Evolutionary conservation across 306 rosid species (phyloP).

Genomic region (Cucurbita argyrosperma): DNA sequence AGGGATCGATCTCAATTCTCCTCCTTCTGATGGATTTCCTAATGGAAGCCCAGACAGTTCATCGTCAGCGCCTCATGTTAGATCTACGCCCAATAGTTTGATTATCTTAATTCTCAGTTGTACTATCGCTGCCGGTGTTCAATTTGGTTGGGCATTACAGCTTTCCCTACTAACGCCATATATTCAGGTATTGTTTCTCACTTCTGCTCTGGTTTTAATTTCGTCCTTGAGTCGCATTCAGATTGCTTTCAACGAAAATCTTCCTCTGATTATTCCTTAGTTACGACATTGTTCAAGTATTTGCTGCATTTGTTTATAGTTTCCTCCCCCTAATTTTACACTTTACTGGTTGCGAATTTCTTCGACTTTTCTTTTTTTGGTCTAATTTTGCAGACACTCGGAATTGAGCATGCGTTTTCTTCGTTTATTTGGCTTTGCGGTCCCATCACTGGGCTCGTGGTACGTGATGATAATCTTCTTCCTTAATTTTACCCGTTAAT

Average conservation of each 20-base stretch:
- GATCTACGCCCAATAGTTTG: constrained; percentile 21
- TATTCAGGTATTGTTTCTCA: constrained; percentile 45
- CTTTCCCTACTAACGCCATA: constrained; percentile 91
- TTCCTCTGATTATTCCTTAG: neutral
- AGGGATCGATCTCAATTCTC: constrained; percentile 37
- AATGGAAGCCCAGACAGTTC: constrained; percentile 5
- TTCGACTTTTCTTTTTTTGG: neutral
- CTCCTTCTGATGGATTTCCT: constrained; percentile 15
- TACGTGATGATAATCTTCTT: constrained; percentile 25
- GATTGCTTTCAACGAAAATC: neutral
- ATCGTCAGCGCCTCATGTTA: constrained; percentile 6
- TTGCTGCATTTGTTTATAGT: neutral
- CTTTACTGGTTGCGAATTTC: neutral
- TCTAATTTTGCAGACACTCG: constrained; percentile 61
- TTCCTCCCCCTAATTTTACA: neutral
- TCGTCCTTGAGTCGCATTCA: neutral
- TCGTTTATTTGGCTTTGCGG: constrained; percentile 99
- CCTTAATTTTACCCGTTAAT: neutral
- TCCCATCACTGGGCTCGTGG: constrained; percentile 99
- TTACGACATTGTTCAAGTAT: neutral
- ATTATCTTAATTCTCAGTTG: constrained; percentile 61
- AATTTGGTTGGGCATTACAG: constrained; percentile 98
- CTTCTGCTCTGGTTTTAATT: neutral
- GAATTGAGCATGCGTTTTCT: constrained; percentile 93
- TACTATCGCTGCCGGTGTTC: constrained; percentile 94